phyloP scores from a whole-genome alignment of 2,329 filamentous ascomycete species.

The Arachnomyces sp. region DNA sequence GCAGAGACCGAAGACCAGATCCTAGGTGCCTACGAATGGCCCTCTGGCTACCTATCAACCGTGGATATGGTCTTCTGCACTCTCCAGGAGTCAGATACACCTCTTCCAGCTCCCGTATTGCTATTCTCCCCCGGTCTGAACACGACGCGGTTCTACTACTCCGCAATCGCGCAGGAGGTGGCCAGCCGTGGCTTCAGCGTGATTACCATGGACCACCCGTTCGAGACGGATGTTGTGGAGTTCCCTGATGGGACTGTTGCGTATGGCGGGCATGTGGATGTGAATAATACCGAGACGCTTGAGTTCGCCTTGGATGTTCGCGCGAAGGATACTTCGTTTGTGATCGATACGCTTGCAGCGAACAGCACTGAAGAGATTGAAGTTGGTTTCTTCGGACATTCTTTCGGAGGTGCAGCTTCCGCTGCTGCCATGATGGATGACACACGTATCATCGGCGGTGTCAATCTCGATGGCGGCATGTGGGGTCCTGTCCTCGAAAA shows the following conservation, averaged over 20 bases:
- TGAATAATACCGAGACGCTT: slow-evolving; percentile 4
- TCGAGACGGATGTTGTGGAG: slow-evolving; percentile 15
- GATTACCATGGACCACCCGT: slow-evolving; percentile 15
- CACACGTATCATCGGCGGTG: slow-evolving; percentile 18
- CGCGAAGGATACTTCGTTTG: slow-evolving; percentile 9
- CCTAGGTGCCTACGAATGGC: neutral
- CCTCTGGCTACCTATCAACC: neutral
- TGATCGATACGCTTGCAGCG: slow-evolving; percentile 6
- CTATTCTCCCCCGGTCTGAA: slow-evolving; percentile 7
- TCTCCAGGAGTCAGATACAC: neutral
- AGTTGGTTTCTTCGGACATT: slow-evolving; percentile 25
- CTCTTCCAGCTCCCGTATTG: slow-evolving; percentile 4
- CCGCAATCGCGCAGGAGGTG: slow-evolving; percentile 7
- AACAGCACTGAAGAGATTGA: neutral
- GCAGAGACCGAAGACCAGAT: slow-evolving; percentile 7
- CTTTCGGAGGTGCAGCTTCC: slow-evolving; percentile 27
- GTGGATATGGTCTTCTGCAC: slow-evolving; percentile 1
- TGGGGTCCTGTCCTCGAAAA: slow-evolving; percentile 11
- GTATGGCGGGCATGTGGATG: neutral
- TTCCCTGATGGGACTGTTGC: slow-evolving; percentile 15
- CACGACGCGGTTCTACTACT: slow-evolving; percentile 6
- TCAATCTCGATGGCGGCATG: slow-evolving; percentile 27
- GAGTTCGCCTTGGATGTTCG: slow-evolving; percentile 9
- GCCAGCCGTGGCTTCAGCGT: slow-evolving; percentile 9
- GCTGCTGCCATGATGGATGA: slow-evolving; percentile 18